phyloP scores from a whole-genome alignment of 2,329 filamentous ascomycete species.

The Aspergillus sp. region DNA sequence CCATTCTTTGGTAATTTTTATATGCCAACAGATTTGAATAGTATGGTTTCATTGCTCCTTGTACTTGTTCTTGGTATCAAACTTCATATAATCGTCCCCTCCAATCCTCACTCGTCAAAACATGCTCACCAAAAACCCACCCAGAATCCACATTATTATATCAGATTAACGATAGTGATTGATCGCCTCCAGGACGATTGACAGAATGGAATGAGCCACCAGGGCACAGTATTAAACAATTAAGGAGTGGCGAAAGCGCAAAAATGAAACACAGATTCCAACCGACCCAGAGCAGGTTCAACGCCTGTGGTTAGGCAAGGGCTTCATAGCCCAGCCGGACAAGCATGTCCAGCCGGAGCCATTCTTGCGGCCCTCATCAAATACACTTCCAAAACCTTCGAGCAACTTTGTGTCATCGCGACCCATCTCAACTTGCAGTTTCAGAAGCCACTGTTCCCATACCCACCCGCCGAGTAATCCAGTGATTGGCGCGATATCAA shows the following conservation, averaged over 20 bases:
- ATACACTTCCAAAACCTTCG: conserved; percentile 56
- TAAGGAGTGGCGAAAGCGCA: conserved; percentile 7
- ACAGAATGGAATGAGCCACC: conserved; percentile 6
- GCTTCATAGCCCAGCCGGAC: conserved; percentile 60
- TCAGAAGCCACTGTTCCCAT: conserved; percentile 96
- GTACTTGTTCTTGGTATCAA: neutral
- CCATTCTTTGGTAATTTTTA: too few species aligned
- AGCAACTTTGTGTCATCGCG: conserved; percentile 57
- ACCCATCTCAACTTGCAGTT: conserved; percentile 82
- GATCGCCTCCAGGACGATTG: neutral
- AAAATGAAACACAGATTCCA: neutral
- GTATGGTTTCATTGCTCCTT: neutral
- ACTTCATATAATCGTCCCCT: neutral
- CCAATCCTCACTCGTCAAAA: neutral
- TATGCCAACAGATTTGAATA: neutral
- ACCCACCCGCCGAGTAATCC: conserved; percentile 83
- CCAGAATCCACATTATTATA: neutral
- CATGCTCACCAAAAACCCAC: neutral
- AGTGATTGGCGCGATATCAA: conserved; percentile 70
- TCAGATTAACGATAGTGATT: neutral
- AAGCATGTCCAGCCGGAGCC: conserved; percentile 61
- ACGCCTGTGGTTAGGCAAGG: conserved; percentile 22
- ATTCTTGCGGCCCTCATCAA: conserved; percentile 60
- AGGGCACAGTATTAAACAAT: conserved; percentile 9
- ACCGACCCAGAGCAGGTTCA: neutral